These are phyloP conservation scores for Leptographium flavum DNA, from an alignment of 2,329 filamentous ascomycete genomes.

Conservation along the genomic window DNA sequence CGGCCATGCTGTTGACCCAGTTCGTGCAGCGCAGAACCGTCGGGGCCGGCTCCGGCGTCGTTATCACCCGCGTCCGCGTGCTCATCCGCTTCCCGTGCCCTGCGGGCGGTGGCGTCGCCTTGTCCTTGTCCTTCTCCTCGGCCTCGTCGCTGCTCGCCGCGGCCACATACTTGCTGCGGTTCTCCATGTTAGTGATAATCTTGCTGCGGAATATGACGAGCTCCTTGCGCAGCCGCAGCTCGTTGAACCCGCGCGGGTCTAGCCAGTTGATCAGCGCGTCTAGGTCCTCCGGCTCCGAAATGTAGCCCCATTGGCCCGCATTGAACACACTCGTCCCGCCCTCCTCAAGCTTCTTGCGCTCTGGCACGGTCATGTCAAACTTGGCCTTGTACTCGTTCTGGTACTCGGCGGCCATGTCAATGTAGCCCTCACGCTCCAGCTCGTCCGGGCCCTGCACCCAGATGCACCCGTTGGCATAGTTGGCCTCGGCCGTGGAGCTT, in stretches of 20 bases:
- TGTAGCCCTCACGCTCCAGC: constrained; percentile 72
- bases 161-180: constrained; percentile 58
- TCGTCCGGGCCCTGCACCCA: constrained; percentile 95
- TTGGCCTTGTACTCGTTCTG: constrained; percentile 62
- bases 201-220: constrained; percentile 60
- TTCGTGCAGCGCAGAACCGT: constrained; percentile 32
- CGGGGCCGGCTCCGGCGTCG: constrained; percentile 32
- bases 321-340: constrained; percentile 63
- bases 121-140: constrained; percentile 16
- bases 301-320: constrained; percentile 82
- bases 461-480: constrained; percentile 85
- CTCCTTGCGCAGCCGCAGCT: constrained; percentile 79
- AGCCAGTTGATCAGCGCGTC: constrained; percentile 77
- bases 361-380: constrained; percentile 69
- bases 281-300: constrained; percentile 64
- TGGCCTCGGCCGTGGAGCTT: constrained; percentile 75
- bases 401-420: constrained; percentile 58
- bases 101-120: background rate
- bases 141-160: constrained; percentile 26
- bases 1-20: constrained; percentile 42
- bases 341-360: constrained; percentile 78
- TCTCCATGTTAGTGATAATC: constrained; percentile 68
- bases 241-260: constrained; percentile 72
- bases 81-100: constrained; percentile 24
- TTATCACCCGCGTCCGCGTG: constrained; percentile 22